Evolutionary conservation across 2,329 filamentous ascomycete genomes (phyloP).

Genomic region (Huntiella omanensis): DNA sequence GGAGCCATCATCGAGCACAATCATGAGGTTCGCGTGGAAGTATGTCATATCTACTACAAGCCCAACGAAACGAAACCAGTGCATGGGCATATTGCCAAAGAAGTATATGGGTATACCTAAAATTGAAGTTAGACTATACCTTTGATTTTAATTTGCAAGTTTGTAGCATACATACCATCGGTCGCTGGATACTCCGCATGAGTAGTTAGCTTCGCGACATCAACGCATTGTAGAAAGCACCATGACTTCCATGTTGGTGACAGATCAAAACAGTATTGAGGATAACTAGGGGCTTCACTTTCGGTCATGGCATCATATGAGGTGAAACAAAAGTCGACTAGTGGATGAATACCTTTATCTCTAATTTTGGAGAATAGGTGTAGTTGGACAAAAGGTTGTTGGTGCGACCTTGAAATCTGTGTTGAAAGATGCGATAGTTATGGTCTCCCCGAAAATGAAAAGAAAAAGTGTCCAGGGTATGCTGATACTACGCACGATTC

Average conservation of each 20-base stretch:
- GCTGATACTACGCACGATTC: too few species aligned
- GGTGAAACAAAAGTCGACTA: constrained; percentile 10
- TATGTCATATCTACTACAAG: constrained; percentile 42
- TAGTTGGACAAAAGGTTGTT: too few species aligned
- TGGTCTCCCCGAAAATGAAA: too few species aligned
- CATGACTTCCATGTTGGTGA: constrained; percentile 41
- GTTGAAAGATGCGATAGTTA: too few species aligned
- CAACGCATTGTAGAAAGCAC: constrained; percentile 34
- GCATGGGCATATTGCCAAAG: constrained; percentile 54
- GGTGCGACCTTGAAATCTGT: too few species aligned
- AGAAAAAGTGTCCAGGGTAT: too few species aligned
- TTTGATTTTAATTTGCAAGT: not conserved
- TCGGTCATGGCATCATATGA: constrained; percentile 31
- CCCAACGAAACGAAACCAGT: constrained; percentile 55
- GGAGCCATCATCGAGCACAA: constrained; percentile 47
- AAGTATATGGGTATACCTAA: constrained; percentile 41
- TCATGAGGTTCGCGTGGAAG: constrained; percentile 26
- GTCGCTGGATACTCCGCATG: constrained; percentile 22
- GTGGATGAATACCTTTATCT: constrained; percentile 8
- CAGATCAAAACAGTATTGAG: constrained; percentile 43
- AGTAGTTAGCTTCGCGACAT: constrained; percentile 26
- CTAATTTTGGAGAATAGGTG: too few species aligned
- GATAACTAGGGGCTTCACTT: constrained; percentile 26
- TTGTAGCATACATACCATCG: not conserved
- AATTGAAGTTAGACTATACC: too few species aligned